Evolutionary conservation across 352 stramenopile species (phyloP).

Genomic region (Phytophthora litchii): DNA sequence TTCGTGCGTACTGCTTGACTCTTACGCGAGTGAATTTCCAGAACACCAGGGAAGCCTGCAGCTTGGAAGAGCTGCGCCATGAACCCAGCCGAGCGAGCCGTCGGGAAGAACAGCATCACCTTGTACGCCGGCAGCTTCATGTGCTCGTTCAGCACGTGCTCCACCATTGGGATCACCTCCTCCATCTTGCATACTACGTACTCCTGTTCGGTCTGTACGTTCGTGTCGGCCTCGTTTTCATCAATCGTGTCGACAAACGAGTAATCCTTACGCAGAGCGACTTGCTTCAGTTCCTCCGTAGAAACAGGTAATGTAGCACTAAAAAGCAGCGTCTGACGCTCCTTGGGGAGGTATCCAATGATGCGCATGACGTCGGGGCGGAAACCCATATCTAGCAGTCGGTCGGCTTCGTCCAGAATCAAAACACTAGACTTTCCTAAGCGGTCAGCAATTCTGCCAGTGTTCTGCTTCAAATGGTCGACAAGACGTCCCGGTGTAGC

Average conservation of each 20-base stretch:
- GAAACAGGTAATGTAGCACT: slow-evolving; percentile 93
- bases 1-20: slow-evolving; percentile 90
- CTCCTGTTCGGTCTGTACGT: slow-evolving; percentile 90
- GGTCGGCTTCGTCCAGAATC: slow-evolving; percentile 96
- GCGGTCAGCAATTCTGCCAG: slow-evolving; percentile 76
- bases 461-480: slow-evolving; percentile 95
- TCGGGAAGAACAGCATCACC: slow-evolving; percentile 96
- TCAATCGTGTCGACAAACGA: slow-evolving; percentile 94
- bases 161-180: slow-evolving; percentile 74
- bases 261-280: slow-evolving; percentile 88
- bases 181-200: slow-evolving; percentile 74
- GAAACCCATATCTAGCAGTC: slow-evolving; percentile 97
- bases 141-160: slow-evolving; percentile 74
- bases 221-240: slow-evolving; percentile 90
- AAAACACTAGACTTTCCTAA: slow-evolving; percentile 61
- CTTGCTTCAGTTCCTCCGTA: slow-evolving; percentile 86
- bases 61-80: slow-evolving; percentile 90
- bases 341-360: slow-evolving; percentile 52
- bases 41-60: slow-evolving; percentile 70
- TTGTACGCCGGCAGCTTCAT: slow-evolving; percentile 89
- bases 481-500: slow-evolving; percentile 95
- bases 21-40: slow-evolving; percentile 98
- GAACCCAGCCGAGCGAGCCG: slow-evolving; percentile 87
- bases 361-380: slow-evolving; percentile 92
- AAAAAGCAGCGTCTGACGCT: slow-evolving; percentile 96